Conservation (phyloP, 2,329 filamentous ascomycete species). For the Sarocladium brachiariae region DNA sequence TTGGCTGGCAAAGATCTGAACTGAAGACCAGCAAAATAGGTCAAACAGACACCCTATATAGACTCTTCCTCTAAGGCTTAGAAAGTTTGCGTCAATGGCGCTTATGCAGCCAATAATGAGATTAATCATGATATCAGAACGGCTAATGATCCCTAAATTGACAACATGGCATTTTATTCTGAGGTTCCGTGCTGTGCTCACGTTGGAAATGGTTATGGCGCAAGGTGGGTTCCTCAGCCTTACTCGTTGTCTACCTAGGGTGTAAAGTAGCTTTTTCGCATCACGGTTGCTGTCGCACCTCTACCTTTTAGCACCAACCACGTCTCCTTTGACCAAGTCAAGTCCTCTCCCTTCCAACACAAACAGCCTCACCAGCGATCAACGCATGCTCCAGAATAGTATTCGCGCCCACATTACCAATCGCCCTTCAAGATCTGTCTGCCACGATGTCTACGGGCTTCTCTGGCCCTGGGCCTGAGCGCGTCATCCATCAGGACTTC, state of each 20-base stretch:
- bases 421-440: slow-evolving; percentile 14
- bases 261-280: background rate
- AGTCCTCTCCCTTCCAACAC: background rate
- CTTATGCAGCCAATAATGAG: slow-evolving; percentile 10
- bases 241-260: background rate
- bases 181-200: background rate
- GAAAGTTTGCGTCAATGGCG: background rate
- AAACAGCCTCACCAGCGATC: background rate
- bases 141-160: background rate
- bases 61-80: slow-evolving; percentile 2
- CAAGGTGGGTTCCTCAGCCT: slow-evolving; percentile 5
- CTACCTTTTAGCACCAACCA: slow-evolving; percentile 1
- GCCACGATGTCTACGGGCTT: slow-evolving; percentile 23
- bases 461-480: slow-evolving; percentile 39
- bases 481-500: slow-evolving; percentile 83
- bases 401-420: background rate
- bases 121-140: slow-evolving; percentile 11
- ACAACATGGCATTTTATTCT: background rate
- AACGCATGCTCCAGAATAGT: background rate
- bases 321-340: background rate
- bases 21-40: background rate
- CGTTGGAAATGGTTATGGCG: background rate
- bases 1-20: background rate
- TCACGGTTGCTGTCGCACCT: slow-evolving; percentile 1
- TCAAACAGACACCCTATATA: background rate